phyloP scores from a whole-genome alignment of 257 asterid species.

The Solanum piurae region DNA sequence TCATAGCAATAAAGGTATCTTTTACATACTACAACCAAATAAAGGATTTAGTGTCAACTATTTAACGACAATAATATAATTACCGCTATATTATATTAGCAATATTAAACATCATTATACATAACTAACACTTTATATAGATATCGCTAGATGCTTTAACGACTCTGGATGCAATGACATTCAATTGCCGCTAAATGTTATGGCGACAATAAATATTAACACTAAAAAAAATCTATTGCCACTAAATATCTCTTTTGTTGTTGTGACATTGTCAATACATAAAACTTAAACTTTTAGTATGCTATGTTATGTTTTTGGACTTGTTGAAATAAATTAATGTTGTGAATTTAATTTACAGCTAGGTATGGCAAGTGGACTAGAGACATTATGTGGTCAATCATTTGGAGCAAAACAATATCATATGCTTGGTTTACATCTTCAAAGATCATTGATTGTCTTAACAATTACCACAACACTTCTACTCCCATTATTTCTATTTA shows the following conservation, averaged over 20 bases:
- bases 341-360: constrained; percentile 22
- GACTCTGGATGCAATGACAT: neutral
- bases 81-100: too few species aligned
- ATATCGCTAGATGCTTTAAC: neutral
- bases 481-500: constrained; percentile 37
- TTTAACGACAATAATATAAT: too few species aligned
- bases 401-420: constrained; percentile 26
- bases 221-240: too few species aligned
- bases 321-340: neutral
- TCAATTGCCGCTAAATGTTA: too few species aligned
- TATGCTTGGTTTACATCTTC: constrained; percentile 77
- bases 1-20: too few species aligned
- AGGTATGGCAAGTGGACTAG: constrained; percentile 70
- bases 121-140: too few species aligned
- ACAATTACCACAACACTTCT: constrained; percentile 20
- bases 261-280: too few species aligned
- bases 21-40: too few species aligned
- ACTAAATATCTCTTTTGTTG: too few species aligned
- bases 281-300: neutral
- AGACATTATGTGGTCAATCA: constrained; percentile 52
- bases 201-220: too few species aligned
- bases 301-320: neutral
- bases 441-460: constrained; percentile 64
- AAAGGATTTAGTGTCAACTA: too few species aligned
- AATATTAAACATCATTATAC: too few species aligned